These are phyloP conservation scores for Abortiporus biennis DNA, from an alignment of 1,284 basidiomycete species.

Conservation along the genomic window DNA sequence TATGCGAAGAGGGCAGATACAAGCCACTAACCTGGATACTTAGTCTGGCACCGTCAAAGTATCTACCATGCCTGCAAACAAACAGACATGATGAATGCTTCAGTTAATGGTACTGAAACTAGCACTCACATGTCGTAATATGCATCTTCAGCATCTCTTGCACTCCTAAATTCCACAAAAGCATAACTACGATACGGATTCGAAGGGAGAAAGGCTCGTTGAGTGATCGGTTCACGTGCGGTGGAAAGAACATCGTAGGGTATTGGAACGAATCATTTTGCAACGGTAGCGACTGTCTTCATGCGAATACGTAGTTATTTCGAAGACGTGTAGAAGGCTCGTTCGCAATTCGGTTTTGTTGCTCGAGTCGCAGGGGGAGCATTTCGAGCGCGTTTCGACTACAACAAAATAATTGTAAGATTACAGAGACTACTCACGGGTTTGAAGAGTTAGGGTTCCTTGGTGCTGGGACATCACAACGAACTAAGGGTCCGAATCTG, in stretches of 20 bases:
- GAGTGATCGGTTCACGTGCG: constrained; percentile 49
- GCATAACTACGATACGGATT: constrained; percentile 71
- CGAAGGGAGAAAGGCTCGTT: constrained; percentile 43
- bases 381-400: constrained; percentile 25
- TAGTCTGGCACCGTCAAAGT: constrained; percentile 77
- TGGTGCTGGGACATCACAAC: constrained; percentile 87
- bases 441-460: constrained; percentile 67
- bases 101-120: neutral
- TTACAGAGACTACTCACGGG: constrained; percentile 56
- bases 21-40: constrained; percentile 65
- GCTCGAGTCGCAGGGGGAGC: too few species aligned
- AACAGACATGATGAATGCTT: constrained; percentile 7
- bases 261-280: constrained; percentile 18
- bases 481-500: constrained; percentile 71
- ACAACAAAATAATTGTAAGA: constrained; percentile 17
- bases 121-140: constrained; percentile 82
- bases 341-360: too few species aligned
- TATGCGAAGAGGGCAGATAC: neutral
- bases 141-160: constrained; percentile 82
- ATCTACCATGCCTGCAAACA: constrained; percentile 67
- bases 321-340: too few species aligned
- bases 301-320: constrained; percentile 6
- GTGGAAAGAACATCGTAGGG: constrained; percentile 15
- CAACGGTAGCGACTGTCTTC: constrained; percentile 14
- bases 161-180: constrained; percentile 84